These are phyloP conservation scores for Hydrangea macrophylla DNA, from an alignment of 148 eudicot species.

Conservation along the genomic window DNA sequence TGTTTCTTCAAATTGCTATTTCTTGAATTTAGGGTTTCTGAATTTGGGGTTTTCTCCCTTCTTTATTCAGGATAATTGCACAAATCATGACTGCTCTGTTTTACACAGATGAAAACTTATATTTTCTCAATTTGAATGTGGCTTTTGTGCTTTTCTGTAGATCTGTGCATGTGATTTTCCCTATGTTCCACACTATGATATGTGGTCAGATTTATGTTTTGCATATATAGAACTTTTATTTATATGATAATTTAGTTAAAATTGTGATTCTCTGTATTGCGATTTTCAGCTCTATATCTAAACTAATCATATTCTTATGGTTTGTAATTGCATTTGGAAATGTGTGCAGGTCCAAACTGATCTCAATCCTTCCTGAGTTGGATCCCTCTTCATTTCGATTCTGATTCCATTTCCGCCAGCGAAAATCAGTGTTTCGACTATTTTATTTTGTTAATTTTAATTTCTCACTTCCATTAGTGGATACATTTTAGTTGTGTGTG, in stretches of 20 bases:
- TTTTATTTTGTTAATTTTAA: background rate
- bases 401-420: background rate
- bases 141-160: background rate
- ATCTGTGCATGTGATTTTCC: background rate
- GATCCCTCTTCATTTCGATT: background rate
- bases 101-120: no score
- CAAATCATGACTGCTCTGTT: no score
- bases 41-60: no score
- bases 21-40: no score
- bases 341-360: background rate
- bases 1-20: no score
- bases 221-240: no score
- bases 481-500: background rate
- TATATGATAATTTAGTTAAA: background rate
- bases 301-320: background rate
- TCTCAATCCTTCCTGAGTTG: background rate
- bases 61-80: no score
- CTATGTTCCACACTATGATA: no score
- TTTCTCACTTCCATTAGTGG: background rate
- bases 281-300: background rate
- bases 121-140: background rate
- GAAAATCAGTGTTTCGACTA: background rate
- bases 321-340: background rate
- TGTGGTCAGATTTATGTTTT: no score
- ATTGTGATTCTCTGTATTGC: background rate